phyloP scores from a whole-genome alignment of 2,329 filamentous ascomycete species.

The Sporothrix variecibatus region DNA sequence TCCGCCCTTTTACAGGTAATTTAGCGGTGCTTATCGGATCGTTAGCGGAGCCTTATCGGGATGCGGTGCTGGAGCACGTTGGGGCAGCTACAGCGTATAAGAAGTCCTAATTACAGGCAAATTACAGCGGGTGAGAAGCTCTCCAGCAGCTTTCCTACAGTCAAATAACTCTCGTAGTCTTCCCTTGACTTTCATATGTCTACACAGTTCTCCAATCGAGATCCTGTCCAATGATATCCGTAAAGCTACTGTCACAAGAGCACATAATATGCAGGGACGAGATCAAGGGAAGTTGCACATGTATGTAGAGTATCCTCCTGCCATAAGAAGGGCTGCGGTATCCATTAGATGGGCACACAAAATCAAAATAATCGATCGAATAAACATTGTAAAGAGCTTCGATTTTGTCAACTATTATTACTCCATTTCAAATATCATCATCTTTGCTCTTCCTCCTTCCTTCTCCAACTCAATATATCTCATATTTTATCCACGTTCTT shows the following conservation, averaged over 20 bases:
- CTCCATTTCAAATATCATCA: neutral
- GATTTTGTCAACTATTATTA: neutral
- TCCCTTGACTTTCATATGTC: too few species aligned
- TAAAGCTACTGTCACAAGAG: neutral
- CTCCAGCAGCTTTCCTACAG: too few species aligned
- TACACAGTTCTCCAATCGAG: neutral
- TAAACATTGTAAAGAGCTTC: neutral
- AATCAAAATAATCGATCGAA: neutral
- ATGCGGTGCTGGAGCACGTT: too few species aligned
- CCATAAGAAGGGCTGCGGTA: neutral
- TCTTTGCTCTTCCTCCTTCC: neutral
- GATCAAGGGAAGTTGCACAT: neutral
- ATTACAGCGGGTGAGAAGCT: too few species aligned
- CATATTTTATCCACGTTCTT: neutral
- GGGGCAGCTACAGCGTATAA: too few species aligned
- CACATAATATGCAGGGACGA: neutral
- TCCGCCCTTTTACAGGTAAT: too few species aligned
- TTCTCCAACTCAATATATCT: neutral
- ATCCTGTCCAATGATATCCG: neutral
- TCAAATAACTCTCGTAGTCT: neutral
- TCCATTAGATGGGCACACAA: neutral
- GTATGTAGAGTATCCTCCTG: neutral
- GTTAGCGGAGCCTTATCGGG: too few species aligned
- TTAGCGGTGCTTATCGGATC: too few species aligned
- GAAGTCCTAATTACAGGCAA: too few species aligned